These are phyloP conservation scores for Phylloporus arenicola DNA, from an alignment of 768 basidiomycete species.

Conservation along the genomic window DNA sequence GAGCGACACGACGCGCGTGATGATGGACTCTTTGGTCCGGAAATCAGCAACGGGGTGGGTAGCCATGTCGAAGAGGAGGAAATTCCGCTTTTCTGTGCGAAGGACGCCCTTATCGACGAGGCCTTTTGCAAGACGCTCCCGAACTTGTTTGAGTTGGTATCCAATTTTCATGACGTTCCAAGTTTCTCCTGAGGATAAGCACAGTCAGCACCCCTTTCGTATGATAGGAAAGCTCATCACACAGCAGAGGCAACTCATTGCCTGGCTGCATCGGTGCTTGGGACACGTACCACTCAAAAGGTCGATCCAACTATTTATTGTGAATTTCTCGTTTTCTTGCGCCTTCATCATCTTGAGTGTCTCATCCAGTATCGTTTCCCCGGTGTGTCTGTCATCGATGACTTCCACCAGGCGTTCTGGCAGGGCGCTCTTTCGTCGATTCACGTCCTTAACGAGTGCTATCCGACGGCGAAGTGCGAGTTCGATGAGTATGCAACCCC, in stretches of 20 bases:
- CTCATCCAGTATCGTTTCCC: constrained; percentile 95
- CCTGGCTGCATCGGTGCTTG: neutral
- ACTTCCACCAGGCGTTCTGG: constrained; percentile 87
- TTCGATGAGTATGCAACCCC: constrained; percentile 98
- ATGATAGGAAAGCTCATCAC: neutral
- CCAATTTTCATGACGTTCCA: constrained; percentile 99
- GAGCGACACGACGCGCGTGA: constrained; percentile 68
- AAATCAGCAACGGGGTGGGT: constrained; percentile 96
- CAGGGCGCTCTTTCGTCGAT: constrained; percentile 63
- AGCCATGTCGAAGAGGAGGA: constrained; percentile 99
- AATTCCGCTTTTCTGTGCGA: constrained; percentile 98
- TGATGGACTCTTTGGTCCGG: constrained; percentile 80
- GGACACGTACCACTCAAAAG: constrained; percentile 68
- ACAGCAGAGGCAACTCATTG: neutral
- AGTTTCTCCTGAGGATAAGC: constrained; percentile 71
- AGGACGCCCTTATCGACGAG: constrained; percentile 98
- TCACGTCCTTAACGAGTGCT: constrained; percentile 81
- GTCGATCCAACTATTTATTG: constrained; percentile 91
- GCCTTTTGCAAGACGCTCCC: constrained; percentile 94
- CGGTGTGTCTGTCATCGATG: constrained; percentile 86
- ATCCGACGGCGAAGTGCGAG: constrained; percentile 93
- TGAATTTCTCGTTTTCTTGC: constrained; percentile 50
- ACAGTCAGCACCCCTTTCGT: constrained; percentile 1
- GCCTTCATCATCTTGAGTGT: constrained; percentile 92
- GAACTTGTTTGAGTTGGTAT: constrained; percentile 97